Evolutionary conservation across 805 yeast species (phyloP).

Genomic region (Candida insectalens): DNA sequence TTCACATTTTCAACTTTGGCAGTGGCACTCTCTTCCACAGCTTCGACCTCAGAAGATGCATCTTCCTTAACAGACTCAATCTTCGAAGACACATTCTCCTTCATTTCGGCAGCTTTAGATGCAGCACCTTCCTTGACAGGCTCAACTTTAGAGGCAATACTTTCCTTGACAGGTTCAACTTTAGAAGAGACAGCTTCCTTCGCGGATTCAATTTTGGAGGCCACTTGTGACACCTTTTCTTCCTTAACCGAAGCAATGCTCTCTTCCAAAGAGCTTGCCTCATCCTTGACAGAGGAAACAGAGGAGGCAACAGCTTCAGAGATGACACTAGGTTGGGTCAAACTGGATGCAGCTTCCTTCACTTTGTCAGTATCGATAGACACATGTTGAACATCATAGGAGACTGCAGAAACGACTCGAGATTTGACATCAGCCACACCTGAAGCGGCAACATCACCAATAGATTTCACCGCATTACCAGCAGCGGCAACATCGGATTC

Average conservation of each 20-base stretch:
- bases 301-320: no score
- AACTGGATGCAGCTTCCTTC: neutral
- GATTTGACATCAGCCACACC: no score
- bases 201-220: neutral
- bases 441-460: neutral
- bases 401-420: no score
- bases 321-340: no score
- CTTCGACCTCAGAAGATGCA: conserved; percentile 6
- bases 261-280: neutral
- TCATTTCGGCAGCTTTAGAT: neutral
- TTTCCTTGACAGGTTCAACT: neutral
- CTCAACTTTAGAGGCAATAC: neutral
- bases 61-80: neutral
- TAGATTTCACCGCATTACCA: no score
- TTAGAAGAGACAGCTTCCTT: neutral
- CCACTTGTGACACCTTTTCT: conserved; percentile 1
- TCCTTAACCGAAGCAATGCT: neutral
- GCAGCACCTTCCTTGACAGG: neutral
- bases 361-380: neutral
- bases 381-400: neutral
- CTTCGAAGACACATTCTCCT: neutral
- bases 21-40: conserved; percentile 1
- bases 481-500: neutral
- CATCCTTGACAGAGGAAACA: no score
- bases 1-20: conserved; percentile 1